These are phyloP conservation scores for Scenedesmus sp. DNA, from an alignment of 163 green algal species.

Conservation along the genomic window DNA sequence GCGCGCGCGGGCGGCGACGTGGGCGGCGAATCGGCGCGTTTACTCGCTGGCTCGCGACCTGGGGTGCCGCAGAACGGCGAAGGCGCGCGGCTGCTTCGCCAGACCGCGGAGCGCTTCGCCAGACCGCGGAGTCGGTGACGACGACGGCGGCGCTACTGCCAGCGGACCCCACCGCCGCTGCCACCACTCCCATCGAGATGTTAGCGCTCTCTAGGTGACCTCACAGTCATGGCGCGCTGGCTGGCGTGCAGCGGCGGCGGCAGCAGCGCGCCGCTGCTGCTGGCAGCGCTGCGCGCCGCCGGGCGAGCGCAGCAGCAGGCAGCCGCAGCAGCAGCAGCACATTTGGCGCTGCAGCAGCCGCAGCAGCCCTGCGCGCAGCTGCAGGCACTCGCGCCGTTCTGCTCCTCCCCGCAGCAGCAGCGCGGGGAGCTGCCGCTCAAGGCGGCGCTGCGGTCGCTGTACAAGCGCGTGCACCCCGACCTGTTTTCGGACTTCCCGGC, in stretches of 20 bases:
- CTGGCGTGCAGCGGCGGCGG: not conserved
- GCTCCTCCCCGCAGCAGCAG: not conserved
- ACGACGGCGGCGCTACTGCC: no score
- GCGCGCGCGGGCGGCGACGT: no score
- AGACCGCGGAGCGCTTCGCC: no score
- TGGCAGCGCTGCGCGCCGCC: not conserved
- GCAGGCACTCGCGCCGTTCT: not conserved
- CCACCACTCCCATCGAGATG: not conserved
- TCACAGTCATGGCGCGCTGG: not conserved
- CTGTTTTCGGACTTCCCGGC: constrained; percentile 49
- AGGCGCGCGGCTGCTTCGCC: no score
- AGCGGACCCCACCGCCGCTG: not conserved
- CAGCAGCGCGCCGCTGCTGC: not conserved
- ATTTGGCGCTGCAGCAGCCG: not conserved
- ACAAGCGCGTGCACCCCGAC: constrained; percentile 59
- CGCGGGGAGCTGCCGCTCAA: constrained; percentile 10
- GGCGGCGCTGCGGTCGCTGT: constrained; percentile 49
- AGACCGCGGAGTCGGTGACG: no score
- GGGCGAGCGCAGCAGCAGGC: not conserved
- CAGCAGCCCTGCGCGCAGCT: not conserved
- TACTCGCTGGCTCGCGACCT: no score
- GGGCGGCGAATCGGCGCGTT: no score
- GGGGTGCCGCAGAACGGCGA: no score
- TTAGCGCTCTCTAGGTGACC: not conserved
- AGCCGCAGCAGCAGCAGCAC: not conserved